phyloP scores from a whole-genome alignment of 1,139 yeast genomes.

The Yamadazyma membranifaciens region DNA sequence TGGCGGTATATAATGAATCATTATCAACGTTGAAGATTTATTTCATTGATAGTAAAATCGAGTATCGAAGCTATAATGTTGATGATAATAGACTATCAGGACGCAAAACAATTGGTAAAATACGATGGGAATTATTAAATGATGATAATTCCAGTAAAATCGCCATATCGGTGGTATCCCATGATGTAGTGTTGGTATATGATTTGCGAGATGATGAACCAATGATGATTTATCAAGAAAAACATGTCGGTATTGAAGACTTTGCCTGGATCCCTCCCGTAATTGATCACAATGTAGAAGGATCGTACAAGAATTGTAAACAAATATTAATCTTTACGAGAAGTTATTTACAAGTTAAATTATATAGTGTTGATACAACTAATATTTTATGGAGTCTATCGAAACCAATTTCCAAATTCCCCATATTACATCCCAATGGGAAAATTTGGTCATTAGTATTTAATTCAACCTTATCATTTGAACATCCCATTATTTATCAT shows the following conservation, averaged over 20 bases:
- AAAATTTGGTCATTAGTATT: constrained; percentile 33
- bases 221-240: constrained; percentile 27
- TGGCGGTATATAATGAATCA: constrained; percentile 8
- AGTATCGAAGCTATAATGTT: constrained; percentile 13
- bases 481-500: constrained; percentile 29
- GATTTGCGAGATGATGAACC: constrained; percentile 26
- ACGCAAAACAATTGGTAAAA: constrained; percentile 10
- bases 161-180: constrained; percentile 24
- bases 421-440: constrained; percentile 12
- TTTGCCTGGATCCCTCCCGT: constrained; percentile 38
- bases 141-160: constrained; percentile 21
- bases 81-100: constrained; percentile 5
- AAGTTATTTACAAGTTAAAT: constrained; percentile 25
- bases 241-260: constrained; percentile 28
- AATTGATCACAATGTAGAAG: constrained; percentile 10
- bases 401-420: constrained; percentile 19
- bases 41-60: constrained; percentile 6
- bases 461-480: constrained; percentile 13
- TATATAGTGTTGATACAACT: constrained; percentile 41
- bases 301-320: constrained; percentile 33
- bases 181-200: constrained; percentile 23
- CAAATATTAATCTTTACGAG: constrained; percentile 36
- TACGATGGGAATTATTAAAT: constrained; percentile 29
- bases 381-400: constrained; percentile 31
- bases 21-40: constrained; percentile 10